Percentiles rank a stretch among this genome's conserved stretches.
These are phyloP conservation scores for Umbelopsis ramanniana DNA, from an alignment of 192 early-diverging fungal genomes.

Conservation along the genomic window DNA sequence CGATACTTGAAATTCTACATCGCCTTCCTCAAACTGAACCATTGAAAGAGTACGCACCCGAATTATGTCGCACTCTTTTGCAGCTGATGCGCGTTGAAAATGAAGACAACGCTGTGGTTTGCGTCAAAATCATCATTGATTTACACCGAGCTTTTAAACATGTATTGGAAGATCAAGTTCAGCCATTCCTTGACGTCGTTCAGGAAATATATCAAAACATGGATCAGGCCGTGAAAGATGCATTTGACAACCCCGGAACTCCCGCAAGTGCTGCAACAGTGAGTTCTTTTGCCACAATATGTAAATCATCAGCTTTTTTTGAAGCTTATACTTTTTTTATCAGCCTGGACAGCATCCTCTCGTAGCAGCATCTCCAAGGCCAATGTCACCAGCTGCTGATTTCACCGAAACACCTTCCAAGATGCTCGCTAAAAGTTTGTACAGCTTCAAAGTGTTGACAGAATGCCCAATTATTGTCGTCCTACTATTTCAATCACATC, in stretches of 20 bases:
- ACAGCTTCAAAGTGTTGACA: conserved; percentile 96
- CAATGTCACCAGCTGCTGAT: conserved; percentile 76
- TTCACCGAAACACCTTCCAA: conserved; percentile 58
- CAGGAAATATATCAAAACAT: conserved; percentile 94
- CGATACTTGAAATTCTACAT: conserved; percentile 90
- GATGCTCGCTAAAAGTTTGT: conserved; percentile 72
- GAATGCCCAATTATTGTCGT: conserved; percentile 99
- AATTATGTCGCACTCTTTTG: conserved; percentile 78
- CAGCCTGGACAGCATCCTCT: conserved; percentile 46
- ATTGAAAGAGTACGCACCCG: conserved; percentile 74
- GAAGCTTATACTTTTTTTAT: not conserved
- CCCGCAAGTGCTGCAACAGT: conserved; percentile 49
- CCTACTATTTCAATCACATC: conserved; percentile 89
- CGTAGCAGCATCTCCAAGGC: conserved; percentile 64
- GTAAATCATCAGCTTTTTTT: not conserved
- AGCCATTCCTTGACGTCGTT: conserved; percentile 90
- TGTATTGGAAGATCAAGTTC: conserved; percentile 83
- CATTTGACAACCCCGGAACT: conserved; percentile 78
- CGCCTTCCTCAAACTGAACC: conserved; percentile 90
- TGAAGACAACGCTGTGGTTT: conserved; percentile 96
- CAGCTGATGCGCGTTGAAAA: conserved; percentile 86
- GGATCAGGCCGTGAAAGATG: conserved; percentile 79
- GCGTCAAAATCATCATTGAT: conserved; percentile 94
- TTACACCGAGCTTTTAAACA: conserved; percentile 88
- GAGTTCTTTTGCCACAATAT: conserved; percentile 24